Evolutionary conservation across 2,329 filamentous ascomycete species (phyloP).

Genomic region (Fusarium agapanthi): DNA sequence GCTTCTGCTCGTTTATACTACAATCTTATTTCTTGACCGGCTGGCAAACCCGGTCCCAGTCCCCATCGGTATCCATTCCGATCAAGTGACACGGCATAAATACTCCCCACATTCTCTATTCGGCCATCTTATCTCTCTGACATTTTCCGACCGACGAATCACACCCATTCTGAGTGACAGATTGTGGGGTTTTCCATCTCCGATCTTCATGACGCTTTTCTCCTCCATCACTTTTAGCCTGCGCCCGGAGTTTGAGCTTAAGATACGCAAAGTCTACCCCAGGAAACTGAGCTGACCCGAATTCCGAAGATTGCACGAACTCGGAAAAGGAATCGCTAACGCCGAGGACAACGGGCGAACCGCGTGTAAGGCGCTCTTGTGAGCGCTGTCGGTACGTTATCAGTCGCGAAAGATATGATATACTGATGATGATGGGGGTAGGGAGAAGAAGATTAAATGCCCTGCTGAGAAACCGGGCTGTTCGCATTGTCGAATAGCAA

Average conservation of each 20-base stretch:
- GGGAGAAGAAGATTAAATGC: slow-evolving; percentile 40
- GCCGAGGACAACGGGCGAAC: slow-evolving; percentile 5
- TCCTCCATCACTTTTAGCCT: not conserved
- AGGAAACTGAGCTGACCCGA: not conserved
- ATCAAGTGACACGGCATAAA: slow-evolving; percentile 12
- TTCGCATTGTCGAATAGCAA: slow-evolving; percentile 32
- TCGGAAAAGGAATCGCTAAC: not conserved
- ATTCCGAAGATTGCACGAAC: no score
- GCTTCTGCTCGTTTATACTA: no score
- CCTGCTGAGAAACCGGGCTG: slow-evolving; percentile 37
- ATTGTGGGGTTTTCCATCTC: not conserved
- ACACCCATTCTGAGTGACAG: rapidly evolving
- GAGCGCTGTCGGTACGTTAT: slow-evolving; percentile 33
- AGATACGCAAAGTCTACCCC: not conserved
- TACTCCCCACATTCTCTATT: not conserved
- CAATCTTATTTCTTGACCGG: not conserved
- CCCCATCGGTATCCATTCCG: slow-evolving; percentile 1
- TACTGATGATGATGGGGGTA: not conserved
- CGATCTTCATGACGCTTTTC: not conserved
- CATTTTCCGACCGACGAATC: not conserved
- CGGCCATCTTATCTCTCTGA: not conserved
- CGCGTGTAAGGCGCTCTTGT: slow-evolving; percentile 36
- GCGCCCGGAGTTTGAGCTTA: not conserved
- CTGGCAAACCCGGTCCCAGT: not conserved
- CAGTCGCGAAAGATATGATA: rapidly evolving